Base-by-base conservation (phyloP, 805 yeast species). In the Saturnispora ahearnii region DNA sequence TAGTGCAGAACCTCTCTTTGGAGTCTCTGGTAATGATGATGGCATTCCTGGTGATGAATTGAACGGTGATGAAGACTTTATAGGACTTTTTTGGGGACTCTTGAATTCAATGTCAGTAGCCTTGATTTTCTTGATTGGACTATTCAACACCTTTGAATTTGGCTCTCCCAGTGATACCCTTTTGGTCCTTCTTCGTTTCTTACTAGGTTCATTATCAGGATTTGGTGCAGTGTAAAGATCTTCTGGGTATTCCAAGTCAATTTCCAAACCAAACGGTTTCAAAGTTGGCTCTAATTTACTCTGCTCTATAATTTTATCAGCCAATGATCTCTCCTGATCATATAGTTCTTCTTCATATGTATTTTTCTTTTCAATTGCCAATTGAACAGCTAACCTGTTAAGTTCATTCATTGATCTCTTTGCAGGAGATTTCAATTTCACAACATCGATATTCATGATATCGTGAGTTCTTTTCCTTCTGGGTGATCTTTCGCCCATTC, bases 351-450 rank as follows among this genome's bases (percentile, higher is more conserved):
- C 67, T 7, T 60, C 70, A 3, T 43, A 46, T 6, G 43, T 41
- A 4, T 51, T 29, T 21, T 29, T 38, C 12, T 54, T 32, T 4
- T 42, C 61, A 52, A 68, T 61, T 0, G 85, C 80, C 51, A 74
- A 61, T 54, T 72, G 72, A 26, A 76, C 59, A 1, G 85, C 85
- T 2, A 77, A 68, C 41, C 62, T 59, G 50, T 79, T 77, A 38
- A 70, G 53, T 7, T 68, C 74, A 1, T 59, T 59, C 51, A 63
- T 55, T 1, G 70, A 52, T 55, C 80, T 55, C 33, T 63, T 66
- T 33, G 45, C 21, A 3, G 81, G 81, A 11, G 78, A 72, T 18
- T 67, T 66, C 10, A 76, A 2, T 77, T 80, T 45, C 70, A 72
- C 49, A 72, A 74, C 3, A 50, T 66, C 5, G 53, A 61, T 45